A percentile compares a stretch with the other conserved stretches of the same genome.
Conservation (phyloP, 495 filamentous ascomycete species). For the Friedmanniomyces endolithicus region DNA sequence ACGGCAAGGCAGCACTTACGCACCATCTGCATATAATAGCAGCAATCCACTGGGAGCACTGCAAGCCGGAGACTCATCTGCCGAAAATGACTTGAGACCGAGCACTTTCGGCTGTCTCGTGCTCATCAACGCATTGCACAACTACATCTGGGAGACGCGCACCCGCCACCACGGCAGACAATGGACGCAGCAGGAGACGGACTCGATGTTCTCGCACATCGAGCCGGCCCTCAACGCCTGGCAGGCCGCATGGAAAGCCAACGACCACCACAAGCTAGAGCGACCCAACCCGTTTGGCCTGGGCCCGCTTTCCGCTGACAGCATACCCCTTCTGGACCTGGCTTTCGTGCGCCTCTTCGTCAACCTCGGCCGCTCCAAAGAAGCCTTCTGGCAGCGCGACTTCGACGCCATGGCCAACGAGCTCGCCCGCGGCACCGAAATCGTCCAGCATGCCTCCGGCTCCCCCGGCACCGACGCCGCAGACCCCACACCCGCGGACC, state of each 20-base stretch:
- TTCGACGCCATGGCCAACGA: conserved; percentile 90
- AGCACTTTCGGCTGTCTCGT: conserved; percentile 92
- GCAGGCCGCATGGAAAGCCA: conserved; percentile 87
- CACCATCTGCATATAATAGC: conserved; percentile 19
- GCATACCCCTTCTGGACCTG: conserved; percentile 85
- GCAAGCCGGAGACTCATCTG: conserved; percentile 22
- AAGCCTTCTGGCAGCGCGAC: conserved; percentile 88
- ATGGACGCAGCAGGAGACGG: conserved; percentile 85
- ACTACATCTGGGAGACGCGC: conserved; percentile 96
- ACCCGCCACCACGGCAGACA: conserved; percentile 79
- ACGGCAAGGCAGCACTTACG: conserved; percentile 46
- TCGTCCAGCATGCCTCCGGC: conserved; percentile 61
- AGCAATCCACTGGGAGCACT: conserved; percentile 38
- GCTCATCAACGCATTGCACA: conserved; percentile 89
- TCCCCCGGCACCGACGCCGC: conserved; percentile 44
- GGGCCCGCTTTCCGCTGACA: conserved; percentile 82
- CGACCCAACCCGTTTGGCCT: conserved; percentile 81
- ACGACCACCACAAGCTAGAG: conserved; percentile 75
- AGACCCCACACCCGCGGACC: conserved; percentile 37
- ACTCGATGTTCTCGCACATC: conserved; percentile 93
- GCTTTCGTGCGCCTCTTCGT: conserved; percentile 91
- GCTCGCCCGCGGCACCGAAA: conserved; percentile 63
- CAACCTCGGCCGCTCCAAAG: conserved; percentile 80
- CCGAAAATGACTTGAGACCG: conserved; percentile 55
- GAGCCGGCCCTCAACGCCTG: conserved; percentile 89